Evolutionary conservation across 441 rosid genomes (phyloP), one percentile per base, ranked within the genome.

Genomic region (Pelargonium myrrhifolium): DNA sequence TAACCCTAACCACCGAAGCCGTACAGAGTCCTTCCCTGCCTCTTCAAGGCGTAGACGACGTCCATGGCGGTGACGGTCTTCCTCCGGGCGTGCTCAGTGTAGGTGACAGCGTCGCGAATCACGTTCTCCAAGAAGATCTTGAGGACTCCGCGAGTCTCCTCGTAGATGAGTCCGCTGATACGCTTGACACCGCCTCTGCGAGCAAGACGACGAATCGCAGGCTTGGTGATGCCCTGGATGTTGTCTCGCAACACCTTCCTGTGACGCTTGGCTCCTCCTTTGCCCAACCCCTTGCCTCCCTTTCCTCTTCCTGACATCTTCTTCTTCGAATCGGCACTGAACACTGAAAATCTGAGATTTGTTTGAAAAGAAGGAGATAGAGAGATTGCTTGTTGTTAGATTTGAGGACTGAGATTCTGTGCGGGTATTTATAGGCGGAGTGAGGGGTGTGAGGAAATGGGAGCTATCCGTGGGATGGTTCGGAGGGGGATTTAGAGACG

Each of bases 181-280:
- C 76, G 76, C 76, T 72, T 72, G 14, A 72, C 76, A 9, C 75
- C 75, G 1, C 75, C 75, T 63, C 75, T 63, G 45, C 75, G 75
- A 28, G 75, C 75, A 2, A 72, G 71, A 37, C 71, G 42, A 26
- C 75, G 42, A 24, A 72, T 72, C 43, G 72, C 76, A 8, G 72
- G 72, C 68, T 68, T 73, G 5, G 76, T 73, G 40, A 73, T 73
- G 5, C 76, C 72, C 65, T 73, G 72, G 15, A 73, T 73, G 72
- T 73, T 73, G 65, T 73, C 76, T 62, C 76, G 59, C 51, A 73
- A 61, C 26, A 73, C 76, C 69, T 73, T 73, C 69, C 76, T 10
- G 69, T 73, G 76, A 15, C 76, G 10, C 76, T 73, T 73, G n/a
- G 72, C 76, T 21, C 76, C 76, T 26, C 76, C 76, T 22, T 73